Evolutionary conservation across 2,329 filamentous ascomycete genomes (phyloP).

Genomic region (Clonostachys chloroleuca): DNA sequence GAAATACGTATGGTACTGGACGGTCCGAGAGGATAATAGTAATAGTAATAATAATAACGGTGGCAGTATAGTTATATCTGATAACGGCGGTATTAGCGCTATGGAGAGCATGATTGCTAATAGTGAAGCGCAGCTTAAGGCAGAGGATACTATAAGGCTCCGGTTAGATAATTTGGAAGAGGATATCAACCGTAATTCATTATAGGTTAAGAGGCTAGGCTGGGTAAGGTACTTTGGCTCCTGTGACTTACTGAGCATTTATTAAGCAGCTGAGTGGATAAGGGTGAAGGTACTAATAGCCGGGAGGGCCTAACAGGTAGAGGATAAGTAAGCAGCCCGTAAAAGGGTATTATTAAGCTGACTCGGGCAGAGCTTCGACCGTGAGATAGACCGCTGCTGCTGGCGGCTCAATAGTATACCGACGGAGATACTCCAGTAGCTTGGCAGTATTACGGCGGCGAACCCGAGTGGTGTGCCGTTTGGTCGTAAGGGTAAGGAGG

Average conservation of each 20-base stretch:
- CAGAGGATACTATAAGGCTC: neutral
- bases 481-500: neutral
- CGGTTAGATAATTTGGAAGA: neutral
- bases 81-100: neutral
- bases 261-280: neutral
- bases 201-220: neutral
- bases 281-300: neutral
- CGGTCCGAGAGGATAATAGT: neutral
- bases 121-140: neutral
- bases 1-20: neutral
- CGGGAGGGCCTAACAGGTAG: neutral
- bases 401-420: neutral
- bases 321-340: neutral
- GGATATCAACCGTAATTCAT: neutral
- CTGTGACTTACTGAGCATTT: neutral
- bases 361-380: neutral
- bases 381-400: neutral
- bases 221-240: neutral
- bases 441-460: neutral
- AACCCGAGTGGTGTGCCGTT: neutral
- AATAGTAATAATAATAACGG: neutral
- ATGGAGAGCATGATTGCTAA: neutral
- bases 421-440: neutral
- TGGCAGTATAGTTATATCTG: neutral
- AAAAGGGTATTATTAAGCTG: neutral